A percentile compares a stretch with the other conserved stretches of the same genome.
phyloP scores from a whole-genome alignment of 2,329 filamentous ascomycete genomes.

The Penicillium sp. region DNA sequence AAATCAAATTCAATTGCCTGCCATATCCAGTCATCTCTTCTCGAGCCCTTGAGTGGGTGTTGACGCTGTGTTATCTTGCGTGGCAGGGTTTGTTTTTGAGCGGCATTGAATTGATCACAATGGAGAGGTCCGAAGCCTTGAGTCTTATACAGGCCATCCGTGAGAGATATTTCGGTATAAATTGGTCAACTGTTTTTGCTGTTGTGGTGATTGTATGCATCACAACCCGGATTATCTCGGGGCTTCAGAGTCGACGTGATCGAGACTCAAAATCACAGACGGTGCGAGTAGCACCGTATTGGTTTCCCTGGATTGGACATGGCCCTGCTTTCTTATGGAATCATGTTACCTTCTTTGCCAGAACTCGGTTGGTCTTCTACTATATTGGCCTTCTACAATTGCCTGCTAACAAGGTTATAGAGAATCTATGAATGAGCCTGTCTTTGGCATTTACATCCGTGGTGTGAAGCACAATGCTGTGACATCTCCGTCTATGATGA shows the following conservation, averaged over 20 bases:
- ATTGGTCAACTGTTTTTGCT: conserved; percentile 27
- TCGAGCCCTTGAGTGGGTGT: not conserved
- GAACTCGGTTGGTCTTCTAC: conserved; percentile 35
- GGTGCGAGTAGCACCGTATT: conserved; percentile 56
- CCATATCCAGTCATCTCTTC: too few species aligned
- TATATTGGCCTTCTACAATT: not conserved
- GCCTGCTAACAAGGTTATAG: conserved; percentile 24
- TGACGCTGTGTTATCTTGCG: not conserved
- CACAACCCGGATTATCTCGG: conserved; percentile 39
- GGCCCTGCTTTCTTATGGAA: conserved; percentile 48
- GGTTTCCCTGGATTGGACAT: conserved; percentile 59
- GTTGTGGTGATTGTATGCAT: conserved; percentile 34
- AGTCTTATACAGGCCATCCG: conserved; percentile 20
- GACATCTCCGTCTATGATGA: conserved; percentile 47
- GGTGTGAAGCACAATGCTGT: conserved; percentile 52
- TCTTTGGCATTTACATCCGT: conserved; percentile 51
- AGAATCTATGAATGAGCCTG: conserved; percentile 38
- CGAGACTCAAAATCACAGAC: conserved; percentile 28
- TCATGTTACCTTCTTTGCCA: conserved; percentile 45
- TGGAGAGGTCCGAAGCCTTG: conserved; percentile 20
- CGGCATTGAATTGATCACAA: conserved; percentile 5
- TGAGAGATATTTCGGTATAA: conserved; percentile 20
- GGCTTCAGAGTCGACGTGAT: conserved; percentile 30
- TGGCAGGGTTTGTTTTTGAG: not conserved
- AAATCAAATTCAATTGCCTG: not conserved